Percentiles rank a stretch among this genome's conserved stretches.
Conservation (phyloP, 1,284 basidiomycete genomes). For the Austropuccinia psidii region DNA sequence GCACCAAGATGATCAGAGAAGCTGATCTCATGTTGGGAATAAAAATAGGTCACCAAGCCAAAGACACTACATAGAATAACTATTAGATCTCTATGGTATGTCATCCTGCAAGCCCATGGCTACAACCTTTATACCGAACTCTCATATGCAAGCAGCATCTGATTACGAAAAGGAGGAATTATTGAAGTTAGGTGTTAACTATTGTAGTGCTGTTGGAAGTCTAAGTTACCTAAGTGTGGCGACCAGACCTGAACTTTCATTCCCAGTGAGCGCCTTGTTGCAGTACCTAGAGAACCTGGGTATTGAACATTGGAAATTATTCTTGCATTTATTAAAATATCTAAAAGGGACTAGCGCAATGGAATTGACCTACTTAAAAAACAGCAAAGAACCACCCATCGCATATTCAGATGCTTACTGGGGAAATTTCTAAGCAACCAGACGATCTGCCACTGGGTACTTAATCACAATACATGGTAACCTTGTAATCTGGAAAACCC, state of each 20-base stretch:
- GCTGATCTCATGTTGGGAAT: background rate
- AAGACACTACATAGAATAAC: background rate
- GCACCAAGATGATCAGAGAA: background rate
- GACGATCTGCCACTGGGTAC: background rate
- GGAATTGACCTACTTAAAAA: background rate
- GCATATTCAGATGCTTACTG: background rate
- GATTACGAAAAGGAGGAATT: background rate
- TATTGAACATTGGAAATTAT: background rate
- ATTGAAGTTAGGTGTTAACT: background rate
- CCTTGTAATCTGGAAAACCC: too few relatives aligned
- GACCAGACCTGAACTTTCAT: background rate
- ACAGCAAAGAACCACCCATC: background rate
- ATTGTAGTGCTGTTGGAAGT: background rate
- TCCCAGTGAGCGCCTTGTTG: background rate
- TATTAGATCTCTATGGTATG: background rate
- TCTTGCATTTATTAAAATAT: background rate
- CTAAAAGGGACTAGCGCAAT: background rate
- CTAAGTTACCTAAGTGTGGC: background rate
- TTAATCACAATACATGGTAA: too few relatives aligned
- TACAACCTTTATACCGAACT: background rate
- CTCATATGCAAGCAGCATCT: background rate
- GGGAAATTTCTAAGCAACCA: background rate
- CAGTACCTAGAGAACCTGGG: background rate
- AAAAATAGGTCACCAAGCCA: background rate
- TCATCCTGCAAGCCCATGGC: background rate